Base-by-base conservation (phyloP, 768 basidiomycete species). In the Tulasnella sp. region DNA sequence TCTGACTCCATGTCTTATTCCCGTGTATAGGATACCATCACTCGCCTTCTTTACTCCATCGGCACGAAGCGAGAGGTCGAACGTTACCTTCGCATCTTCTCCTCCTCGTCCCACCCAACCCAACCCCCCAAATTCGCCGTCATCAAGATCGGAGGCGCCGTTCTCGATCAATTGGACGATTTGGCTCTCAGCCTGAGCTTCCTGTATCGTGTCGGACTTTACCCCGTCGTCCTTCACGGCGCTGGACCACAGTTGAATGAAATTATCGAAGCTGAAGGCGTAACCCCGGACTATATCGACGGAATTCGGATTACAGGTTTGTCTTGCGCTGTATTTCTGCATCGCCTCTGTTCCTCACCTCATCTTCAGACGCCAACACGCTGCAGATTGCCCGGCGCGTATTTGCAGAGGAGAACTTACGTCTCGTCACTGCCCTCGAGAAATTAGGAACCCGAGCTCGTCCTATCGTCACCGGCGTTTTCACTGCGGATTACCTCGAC, bases 31-130 rank as follows among this genome's bases (percentile, higher is more conserved):
- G 96, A 99, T 66, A 98, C 94, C 2, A 98, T 99, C 65, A 92
- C 90, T 51, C 85, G 96, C 43, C 76, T 99, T 11, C 77, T 99
- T 36, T 97, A 98, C 72, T 97, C 94, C 19, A 84, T 99, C 62
- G 96, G 94, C 50, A 88, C 89, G 29, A 92, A 96, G 67, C 86
- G 90, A 62, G 96, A 99, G 69, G 96, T 99, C 63, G 93, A 97
- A 67, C 85, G 96, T 61, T 93, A 99, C 74, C 83, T 99, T 29
- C 86, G 94, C 48, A 99, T 99, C 67, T 99, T 99, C 68, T 90
- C 91, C 8, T 84, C 88, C n/a, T 84, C 90, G 19, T 87, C 89
- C 6, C 83, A 92, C 65, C 81, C 85, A 2, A 82, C 87, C 14
- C 82, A 89, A 59, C 87, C 89, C 37, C 92, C 92, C 60, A 94